Evolutionary conservation across 1,284 basidiomycete genomes (phyloP), one percentile per base, ranked within the genome.

Genomic region (Clitocybe nebularis): DNA sequence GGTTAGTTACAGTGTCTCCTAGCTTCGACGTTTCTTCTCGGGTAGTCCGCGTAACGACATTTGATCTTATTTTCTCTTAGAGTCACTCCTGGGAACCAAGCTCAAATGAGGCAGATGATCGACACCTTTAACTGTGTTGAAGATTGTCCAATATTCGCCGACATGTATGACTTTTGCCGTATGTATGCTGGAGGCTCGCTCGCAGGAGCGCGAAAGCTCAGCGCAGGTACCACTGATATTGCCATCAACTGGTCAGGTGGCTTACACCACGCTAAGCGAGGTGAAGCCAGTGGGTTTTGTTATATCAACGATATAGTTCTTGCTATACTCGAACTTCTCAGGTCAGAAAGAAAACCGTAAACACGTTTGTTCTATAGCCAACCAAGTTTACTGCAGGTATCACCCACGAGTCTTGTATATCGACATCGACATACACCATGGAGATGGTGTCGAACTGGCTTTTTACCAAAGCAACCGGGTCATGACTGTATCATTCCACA

Each of bases 401-500:
- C 86, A 93, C 54, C 87, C 93, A 6, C 82, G 94, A 20, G 93
- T 97, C 4, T 73, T 97, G 4, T 96, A 97, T 62, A 92, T 97
- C 53, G 93, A 97, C 65, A 97, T 97, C 49, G 93, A 97, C 59
- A 96, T 97, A 46, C 93, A 97, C 62, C 93, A 97, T 57, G 93
- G 94, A 14, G 94, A 97, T 56, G 94, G 93, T 19, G 93, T 97
- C 4, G 94, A 97, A 61, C 87, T 94, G 51, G 96, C 96, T 0
- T 99, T 99, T 65, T 99, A 97, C 67, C 88, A 94, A 55, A 91
- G 93, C 25, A 95, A 99, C 57, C 85, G 96, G 16, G 95, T 99
- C 46, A 88, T 98, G 79, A 99, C 96, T 0, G 91, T 97, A 14
- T 98, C 95, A 0, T 99, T 99, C 67, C 95, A 99, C 75, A 99